These are phyloP conservation scores for Limnomonas spitsbergensis DNA, from an alignment of 139 green algal species.

Conservation along the genomic window DNA sequence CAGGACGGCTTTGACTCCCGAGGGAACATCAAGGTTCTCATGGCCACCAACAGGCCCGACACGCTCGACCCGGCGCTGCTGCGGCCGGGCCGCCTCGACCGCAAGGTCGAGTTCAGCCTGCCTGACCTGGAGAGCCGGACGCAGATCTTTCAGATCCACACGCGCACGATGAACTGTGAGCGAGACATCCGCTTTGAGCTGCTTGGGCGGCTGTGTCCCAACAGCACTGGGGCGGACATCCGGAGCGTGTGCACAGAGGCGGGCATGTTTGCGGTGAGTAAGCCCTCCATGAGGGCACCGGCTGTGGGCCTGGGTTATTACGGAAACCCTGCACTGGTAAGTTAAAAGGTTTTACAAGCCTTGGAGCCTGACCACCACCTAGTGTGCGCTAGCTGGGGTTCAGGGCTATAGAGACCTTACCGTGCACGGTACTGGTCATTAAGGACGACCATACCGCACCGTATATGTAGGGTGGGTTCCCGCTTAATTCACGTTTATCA, in stretches of 20 bases:
- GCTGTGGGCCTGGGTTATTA: slow-evolving; percentile 14
- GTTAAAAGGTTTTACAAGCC: too few relatives aligned
- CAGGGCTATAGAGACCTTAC: too few relatives aligned
- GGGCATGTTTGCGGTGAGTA: slow-evolving; percentile 94
- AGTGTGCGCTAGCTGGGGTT: too few relatives aligned
- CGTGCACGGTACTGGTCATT: too few relatives aligned
- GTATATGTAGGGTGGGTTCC: too few relatives aligned
- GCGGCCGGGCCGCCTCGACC: slow-evolving; percentile 89
- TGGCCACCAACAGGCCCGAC: slow-evolving; percentile 95
- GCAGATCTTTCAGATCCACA: slow-evolving; percentile 99
- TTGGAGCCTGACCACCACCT: too few relatives aligned
- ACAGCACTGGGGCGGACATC: slow-evolving; percentile 94
- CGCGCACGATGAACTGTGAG: slow-evolving; percentile 94
- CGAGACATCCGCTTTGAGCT: slow-evolving; percentile 96
- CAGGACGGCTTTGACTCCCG: slow-evolving; percentile 88
- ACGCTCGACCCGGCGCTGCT: slow-evolving; percentile 96
- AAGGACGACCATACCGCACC: too few relatives aligned
- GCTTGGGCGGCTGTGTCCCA: slow-evolving; percentile 90
- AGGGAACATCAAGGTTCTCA: slow-evolving; percentile 98
- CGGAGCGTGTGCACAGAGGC: slow-evolving; percentile 93
- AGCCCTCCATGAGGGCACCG: slow-evolving; percentile 49
- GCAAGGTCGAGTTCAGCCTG: slow-evolving; percentile 97
- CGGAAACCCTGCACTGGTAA: too few relatives aligned
- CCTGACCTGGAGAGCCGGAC: slow-evolving; percentile 91
- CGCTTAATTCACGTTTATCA: too few relatives aligned